These are phyloP conservation scores for Trametes polyzona DNA, from an alignment of 1,284 basidiomycete species.

Conservation along the genomic window DNA sequence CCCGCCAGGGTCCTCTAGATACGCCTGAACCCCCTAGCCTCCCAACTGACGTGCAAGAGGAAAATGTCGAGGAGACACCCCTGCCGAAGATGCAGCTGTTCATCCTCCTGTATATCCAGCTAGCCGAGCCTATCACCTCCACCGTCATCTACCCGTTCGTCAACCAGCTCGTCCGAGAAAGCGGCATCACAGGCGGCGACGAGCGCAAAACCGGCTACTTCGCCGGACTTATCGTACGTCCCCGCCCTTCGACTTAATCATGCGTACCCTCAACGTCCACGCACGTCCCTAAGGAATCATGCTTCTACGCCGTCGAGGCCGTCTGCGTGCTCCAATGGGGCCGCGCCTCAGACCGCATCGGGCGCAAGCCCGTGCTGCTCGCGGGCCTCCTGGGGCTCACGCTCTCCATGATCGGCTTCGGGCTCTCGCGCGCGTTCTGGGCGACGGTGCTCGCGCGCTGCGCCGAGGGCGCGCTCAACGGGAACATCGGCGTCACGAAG, in stretches of 20 bases:
- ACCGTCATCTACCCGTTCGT: slow-evolving; percentile 69
- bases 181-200: slow-evolving; percentile 66
- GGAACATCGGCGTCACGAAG: slow-evolving; percentile 70
- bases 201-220: slow-evolving; percentile 54
- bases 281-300: slow-evolving; percentile 54
- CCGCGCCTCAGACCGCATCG: slow-evolving; percentile 65
- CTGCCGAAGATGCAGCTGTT: slow-evolving; percentile 67
- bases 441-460: slow-evolving; percentile 56
- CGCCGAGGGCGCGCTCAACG: slow-evolving; percentile 51
- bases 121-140: slow-evolving; percentile 55
- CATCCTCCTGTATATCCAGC: slow-evolving; percentile 62
- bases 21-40: neutral
- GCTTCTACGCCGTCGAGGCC: slow-evolving; percentile 69
- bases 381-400: slow-evolving; percentile 67
- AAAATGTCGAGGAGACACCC: slow-evolving; percentile 45
- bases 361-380: slow-evolving; percentile 72
- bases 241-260: neutral
- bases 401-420: slow-evolving; percentile 68
- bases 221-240: slow-evolving; percentile 53
- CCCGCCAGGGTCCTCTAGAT: neutral
- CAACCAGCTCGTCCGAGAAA: slow-evolving; percentile 53
- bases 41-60: neutral
- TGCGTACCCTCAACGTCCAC: neutral
- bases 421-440: slow-evolving; percentile 63
- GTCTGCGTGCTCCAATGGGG: slow-evolving; percentile 71